phyloP scores from a whole-genome alignment of 331 rosid species.

The Malus hybrid region DNA sequence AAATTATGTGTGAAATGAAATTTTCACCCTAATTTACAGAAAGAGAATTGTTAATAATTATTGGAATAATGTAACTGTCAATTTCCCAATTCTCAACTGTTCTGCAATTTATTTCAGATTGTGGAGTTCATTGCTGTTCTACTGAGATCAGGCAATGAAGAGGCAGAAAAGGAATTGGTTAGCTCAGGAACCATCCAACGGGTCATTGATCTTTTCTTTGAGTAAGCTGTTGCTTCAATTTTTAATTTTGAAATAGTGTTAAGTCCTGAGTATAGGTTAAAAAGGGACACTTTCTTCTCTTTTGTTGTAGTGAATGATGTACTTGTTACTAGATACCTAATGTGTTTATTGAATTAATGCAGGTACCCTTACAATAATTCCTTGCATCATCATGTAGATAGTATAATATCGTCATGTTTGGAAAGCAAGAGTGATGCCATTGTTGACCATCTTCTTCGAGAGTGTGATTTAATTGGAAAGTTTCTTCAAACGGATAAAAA shows the following conservation, averaged over 20 bases:
- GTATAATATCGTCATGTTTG: conserved; percentile 73
- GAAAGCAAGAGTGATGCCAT: conserved; percentile 70
- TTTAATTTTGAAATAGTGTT: background rate
- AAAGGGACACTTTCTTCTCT: background rate
- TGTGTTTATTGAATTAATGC: conserved; percentile 25
- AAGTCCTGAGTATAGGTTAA: background rate
- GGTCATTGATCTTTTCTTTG: conserved; percentile 89
- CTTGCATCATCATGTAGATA: conserved; percentile 93
- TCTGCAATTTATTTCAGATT: conserved; percentile 43
- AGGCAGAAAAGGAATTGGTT: conserved; percentile 81
- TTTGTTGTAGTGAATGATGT: conserved; percentile 10
- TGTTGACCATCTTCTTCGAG: conserved; percentile 72
- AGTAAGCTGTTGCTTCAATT: conserved; percentile 40
- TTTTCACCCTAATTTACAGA: background rate
- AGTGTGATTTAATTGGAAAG: conserved; percentile 77
- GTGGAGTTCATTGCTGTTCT: conserved; percentile 93
- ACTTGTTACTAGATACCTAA: background rate
- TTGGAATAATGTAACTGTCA: background rate
- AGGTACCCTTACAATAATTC: conserved; percentile 91
- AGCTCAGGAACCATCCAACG: conserved; percentile 75
- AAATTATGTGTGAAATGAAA: background rate
- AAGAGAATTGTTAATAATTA: background rate
- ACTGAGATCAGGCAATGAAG: conserved; percentile 64
- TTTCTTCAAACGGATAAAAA: conserved; percentile 63
- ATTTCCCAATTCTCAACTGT: background rate